phyloP scores from a whole-genome alignment of 2,329 filamentous ascomycete species.

The Tolypocladium sp. region DNA sequence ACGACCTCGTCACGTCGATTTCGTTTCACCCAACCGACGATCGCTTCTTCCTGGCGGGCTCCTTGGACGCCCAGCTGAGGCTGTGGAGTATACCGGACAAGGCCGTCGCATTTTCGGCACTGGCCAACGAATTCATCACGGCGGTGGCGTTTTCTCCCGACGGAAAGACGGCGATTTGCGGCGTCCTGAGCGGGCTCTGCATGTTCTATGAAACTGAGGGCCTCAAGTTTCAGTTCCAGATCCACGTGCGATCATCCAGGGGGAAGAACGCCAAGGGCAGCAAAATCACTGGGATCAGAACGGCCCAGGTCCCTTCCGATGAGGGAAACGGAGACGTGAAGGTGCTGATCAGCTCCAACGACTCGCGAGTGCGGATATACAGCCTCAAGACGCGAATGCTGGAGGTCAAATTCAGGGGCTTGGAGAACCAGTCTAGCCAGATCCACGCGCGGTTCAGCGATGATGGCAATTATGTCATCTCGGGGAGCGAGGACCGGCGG shows the following conservation, averaged over 20 bases:
- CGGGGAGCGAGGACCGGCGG: conserved; percentile 84
- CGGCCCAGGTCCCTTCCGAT: conserved; percentile 45
- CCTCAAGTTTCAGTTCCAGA: conserved; percentile 71
- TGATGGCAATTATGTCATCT: conserved; percentile 77
- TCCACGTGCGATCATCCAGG: conserved; percentile 86
- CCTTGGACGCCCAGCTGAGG: conserved; percentile 76
- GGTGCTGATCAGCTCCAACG: conserved; percentile 86
- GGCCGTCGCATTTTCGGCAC: conserved; percentile 72
- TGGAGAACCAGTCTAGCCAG: conserved; percentile 83
- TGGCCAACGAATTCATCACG: conserved; percentile 80
- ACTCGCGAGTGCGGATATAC: conserved; percentile 85
- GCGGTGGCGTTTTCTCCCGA: conserved; percentile 91
- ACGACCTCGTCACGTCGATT: conserved; percentile 90
- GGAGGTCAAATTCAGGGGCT: conserved; percentile 83
- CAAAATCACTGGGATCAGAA: conserved; percentile 92
- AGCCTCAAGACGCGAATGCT: conserved; percentile 76
- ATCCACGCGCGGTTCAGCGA: conserved; percentile 86
- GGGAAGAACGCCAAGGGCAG: conserved; percentile 93
- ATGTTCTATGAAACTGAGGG: conserved; percentile 91
- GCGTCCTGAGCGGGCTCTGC: conserved; percentile 75
- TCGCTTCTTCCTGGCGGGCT: conserved; percentile 91
- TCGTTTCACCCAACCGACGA: conserved; percentile 92
- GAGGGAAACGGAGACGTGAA: conserved; percentile 58
- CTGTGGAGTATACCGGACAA: conserved; percentile 98
- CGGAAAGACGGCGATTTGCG: conserved; percentile 81